Evolutionary conservation across 2,329 filamentous ascomycete species (phyloP), one percentile per base, ranked within the genome.

Genomic region (Anthostomella pinea): DNA sequence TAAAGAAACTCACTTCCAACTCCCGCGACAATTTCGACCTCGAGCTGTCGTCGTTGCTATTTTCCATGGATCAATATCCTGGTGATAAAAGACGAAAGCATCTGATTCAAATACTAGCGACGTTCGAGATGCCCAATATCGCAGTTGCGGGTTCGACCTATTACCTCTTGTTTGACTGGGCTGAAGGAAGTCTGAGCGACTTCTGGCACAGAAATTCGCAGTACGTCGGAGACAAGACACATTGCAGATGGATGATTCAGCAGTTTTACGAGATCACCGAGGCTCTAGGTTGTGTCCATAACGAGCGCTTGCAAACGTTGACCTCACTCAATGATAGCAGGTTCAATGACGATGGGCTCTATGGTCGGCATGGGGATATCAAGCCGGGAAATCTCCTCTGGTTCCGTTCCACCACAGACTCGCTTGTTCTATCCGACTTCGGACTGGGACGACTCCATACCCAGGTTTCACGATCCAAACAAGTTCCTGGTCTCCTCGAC

Each of bases 91-190:
- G 31, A 3, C 18, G 20, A 15, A 36, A 25, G 13, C 43, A 46
- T 23, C 6, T 49, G 11, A 38, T 45, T 16, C 40, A 46, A 11
- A 33, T 40, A 10, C 27, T 49, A 8, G 46, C 41, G 3, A 49
- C 43, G 3, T 49, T 49, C 13, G 43, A 49, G 28, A 40, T 49
- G 3, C n/a, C 18, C 1, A 28, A 40, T 19, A 18, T 30, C 14
- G 2, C 18, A 4, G 9, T 10, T 3, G 10, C 16, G 3, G 21
- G 19, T 2, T 27, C 34, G n/a, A 43, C 29, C 8, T 51, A 39
- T 15, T 51, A 46, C 23, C 26, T 51, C 15, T 32, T 51, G 15
- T 51, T 51, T 10, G 43, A 48, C 17, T 51, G 48, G 48, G 45
- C 48, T 0, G 29, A 43, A 21, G 48, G 48, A 1, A 47, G 29